Evolutionary conservation across 371 early-diverging fungal genomes (phyloP), one percentile per base, ranked within the genome.

Genomic region (Apophysomyces sp.): DNA sequence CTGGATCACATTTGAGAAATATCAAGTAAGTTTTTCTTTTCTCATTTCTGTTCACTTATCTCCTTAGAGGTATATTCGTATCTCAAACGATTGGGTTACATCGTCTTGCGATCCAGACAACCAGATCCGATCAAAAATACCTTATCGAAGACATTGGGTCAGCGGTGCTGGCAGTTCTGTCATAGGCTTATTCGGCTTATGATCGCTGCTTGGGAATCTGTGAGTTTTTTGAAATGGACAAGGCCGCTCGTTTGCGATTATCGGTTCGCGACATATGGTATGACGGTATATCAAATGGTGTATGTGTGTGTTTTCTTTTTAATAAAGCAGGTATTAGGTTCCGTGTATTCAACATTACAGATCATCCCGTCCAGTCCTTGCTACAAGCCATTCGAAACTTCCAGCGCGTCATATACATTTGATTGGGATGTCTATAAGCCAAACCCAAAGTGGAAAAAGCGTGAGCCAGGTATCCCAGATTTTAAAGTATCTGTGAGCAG

Each of bases 391-490:
- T 44, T 44, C 21, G 21, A 44, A 44, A 44, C 21, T 18, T 9
- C 7, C 4, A 16, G 21, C n/a, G 6, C 24, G 29, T 5, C 55
- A 34, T 13, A 4, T 31, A 16, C 30, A 6, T 66, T 81, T 26
- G 76, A 82, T 41, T 84, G 77, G 70, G 78, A 82, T 41, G 82
- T 84, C 1, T 84, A 82, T 61, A 79, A 78, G 26, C 85, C 85
- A 34, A 75, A 68, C 16, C 66, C 80, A 13, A 31, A 67, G n/a
- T 84, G 80, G 71, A 82, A 78, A 51, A 84, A 84, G 51, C 68
- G 76, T 1, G 76, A 80, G 29, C 83, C 83, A 7, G 81, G 85
- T 30, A 52, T 49, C 3, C 83, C 85, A 28, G 82, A 82, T 54
- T 81, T 76, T 57, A 71, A 63, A 4, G 61, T 84, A 2, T 68